These are phyloP conservation scores for Oehlia diaphana DNA, from an alignment of 192 early-diverging fungal genomes.

Conservation along the genomic window DNA sequence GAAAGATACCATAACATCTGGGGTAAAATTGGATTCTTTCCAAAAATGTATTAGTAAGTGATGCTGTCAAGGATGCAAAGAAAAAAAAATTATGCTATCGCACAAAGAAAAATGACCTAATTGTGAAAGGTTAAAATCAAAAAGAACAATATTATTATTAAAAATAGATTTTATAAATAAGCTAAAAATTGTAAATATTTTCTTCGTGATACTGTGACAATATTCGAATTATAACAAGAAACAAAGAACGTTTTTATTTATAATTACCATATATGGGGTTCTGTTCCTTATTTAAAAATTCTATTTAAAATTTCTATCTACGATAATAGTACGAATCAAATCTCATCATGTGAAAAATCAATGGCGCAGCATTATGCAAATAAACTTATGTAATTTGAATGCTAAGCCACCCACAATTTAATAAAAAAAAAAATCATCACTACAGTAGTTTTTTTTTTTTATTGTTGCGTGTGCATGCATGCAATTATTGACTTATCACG, in stretches of 20 bases:
- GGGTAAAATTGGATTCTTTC: neutral
- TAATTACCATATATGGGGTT: neutral
- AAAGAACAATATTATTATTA: neutral
- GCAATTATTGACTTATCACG: neutral
- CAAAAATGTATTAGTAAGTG: neutral
- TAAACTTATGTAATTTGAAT: neutral
- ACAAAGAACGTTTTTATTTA: neutral
- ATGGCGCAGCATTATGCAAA: neutral
- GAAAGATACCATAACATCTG: neutral
- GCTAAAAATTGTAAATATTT: neutral
- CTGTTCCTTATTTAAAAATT: neutral
- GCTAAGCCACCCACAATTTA: too few species aligned
- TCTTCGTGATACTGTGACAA: neutral
- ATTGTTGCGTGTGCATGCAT: neutral
- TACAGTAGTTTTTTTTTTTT: too few species aligned
- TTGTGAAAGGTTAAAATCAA: neutral
- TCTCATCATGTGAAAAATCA: neutral
- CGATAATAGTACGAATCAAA: too few species aligned
- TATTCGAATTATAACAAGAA: neutral
- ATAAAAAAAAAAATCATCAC: too few species aligned
- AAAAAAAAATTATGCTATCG: neutral
- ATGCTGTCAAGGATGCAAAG: neutral
- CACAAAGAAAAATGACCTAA: neutral
- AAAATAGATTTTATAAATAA: neutral
- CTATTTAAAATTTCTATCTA: neutral